Evolutionary conservation across 2,329 filamentous ascomycete species (phyloP), one percentile per base, ranked within the genome.

Genomic region (Claviceps citrina): DNA sequence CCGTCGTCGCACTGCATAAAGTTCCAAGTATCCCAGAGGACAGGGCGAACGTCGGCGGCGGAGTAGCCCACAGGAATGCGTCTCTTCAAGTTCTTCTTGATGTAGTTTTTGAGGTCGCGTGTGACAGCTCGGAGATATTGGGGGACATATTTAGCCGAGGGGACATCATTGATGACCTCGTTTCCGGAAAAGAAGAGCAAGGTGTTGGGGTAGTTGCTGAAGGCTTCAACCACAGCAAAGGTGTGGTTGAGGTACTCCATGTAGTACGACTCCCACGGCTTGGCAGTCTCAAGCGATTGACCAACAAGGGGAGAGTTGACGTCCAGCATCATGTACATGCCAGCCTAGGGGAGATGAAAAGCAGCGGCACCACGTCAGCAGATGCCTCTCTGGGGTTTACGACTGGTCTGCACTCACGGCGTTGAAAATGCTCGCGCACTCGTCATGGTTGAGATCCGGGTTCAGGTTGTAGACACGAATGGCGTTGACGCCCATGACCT

Each of bases 51-150:
- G 56, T 87, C 82, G 36, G 82, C 82, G 44, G 82, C 82, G 6
- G 81, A 85, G 68, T 87, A 87, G 33, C 82, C 82, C 43, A 86
- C 79, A 18, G 82, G 81, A 48, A 87, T 81, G 44, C 63, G 50
- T 50, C 82, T 79, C 54, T 75, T 68, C 44, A 72, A 64, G 54
- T 81, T 74, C 54, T 76, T 78, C 61, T 76, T 73, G 63, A 86
- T 78, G 66, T 87, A 87, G 56, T 78, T 79, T 68, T 84, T 85
- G 57, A 87, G 68, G 60, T 87, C 82, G 53, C 82, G 78, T 35
- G 79, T 85, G 46, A 84, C 74, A 46, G 82, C 82, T 60, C 76
- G 70, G 49, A 79, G 66, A 57, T 84, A 87, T n/a, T 76, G 78
- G 31, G 81, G 80, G 26, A 74, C 76, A 39, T 58, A 60, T 39